A percentile compares a stretch with the other conserved stretches of the same genome.
Conservation (phyloP, 257 asterid species). For the Gentiana straminea region DNA sequence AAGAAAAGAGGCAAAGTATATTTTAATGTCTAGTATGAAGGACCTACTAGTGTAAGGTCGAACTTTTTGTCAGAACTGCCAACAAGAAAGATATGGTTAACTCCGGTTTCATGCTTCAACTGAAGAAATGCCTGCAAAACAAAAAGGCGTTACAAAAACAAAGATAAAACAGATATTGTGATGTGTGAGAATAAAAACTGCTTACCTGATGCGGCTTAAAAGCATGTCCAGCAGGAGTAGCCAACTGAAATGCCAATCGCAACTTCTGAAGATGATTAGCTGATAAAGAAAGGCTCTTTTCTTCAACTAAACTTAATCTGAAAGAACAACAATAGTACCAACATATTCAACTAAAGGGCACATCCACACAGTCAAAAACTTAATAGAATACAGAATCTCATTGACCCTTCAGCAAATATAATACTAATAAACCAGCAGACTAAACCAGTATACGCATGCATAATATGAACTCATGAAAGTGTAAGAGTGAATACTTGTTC, state of each 20-base stretch:
- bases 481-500: conserved; percentile 48
- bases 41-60: conserved; percentile 67
- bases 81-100: conserved; percentile 84
- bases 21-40: background rate
- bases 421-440: too few relatives aligned
- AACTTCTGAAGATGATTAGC: conserved; percentile 98
- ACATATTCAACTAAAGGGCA: too few relatives aligned
- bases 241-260: conserved; percentile 55
- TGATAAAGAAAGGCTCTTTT: conserved; percentile 44
- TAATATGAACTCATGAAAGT: conserved; percentile 6
- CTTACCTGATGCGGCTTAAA: conserved; percentile 91
- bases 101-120: conserved; percentile 72
- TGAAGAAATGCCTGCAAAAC: conserved; percentile 72
- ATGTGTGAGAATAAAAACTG: background rate
- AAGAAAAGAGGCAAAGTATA: too few relatives aligned
- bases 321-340: conserved; percentile 2
- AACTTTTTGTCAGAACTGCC: conserved; percentile 57
- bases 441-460: too few relatives aligned
- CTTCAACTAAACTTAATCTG: conserved; percentile 61
- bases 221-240: conserved; percentile 61
- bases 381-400: too few relatives aligned
- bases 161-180: background rate
- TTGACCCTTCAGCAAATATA: too few relatives aligned
- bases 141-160: conserved; percentile 10
- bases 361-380: too few relatives aligned